Evolutionary conservation across 192 early-diverging fungal genomes (phyloP), one percentile per base, ranked within the genome.

Genomic region (Oehlia diaphana): DNA sequence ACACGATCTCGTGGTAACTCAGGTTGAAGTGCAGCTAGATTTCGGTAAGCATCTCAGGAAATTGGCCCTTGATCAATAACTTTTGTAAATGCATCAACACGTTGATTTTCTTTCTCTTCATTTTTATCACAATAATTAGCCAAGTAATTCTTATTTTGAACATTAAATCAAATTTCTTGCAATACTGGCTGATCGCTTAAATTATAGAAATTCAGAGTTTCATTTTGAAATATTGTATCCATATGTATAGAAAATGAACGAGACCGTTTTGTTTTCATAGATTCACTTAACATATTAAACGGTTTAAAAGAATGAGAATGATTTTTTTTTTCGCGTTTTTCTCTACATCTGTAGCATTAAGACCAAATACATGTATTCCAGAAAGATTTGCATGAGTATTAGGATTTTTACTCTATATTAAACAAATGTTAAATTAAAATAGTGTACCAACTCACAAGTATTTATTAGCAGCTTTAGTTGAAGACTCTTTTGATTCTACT

Each of bases 391-490:
- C 16, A 63, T 23, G 62, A 63, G 62, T 63, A 63, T 63, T 63
- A 31, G 64, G 64, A 66, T 33, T 66, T 66, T 31, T 66, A 5
- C 31, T 66, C 64, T 66, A 66, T 66, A 9, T 66, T 35, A 66
- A 66, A 28, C 2, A 31, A 66, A 66, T 66, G 31, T 31, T 66
- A 66, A 28, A 31, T 31, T 28, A 9, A 31, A 66, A 66, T 33
- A 35, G 3, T 31, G 2, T 13, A 28, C 31, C 26, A 66, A 66
- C 64, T 33, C 31, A 1, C 31, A 66, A 33, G 31, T 66, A 66
- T 66, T 66, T 31, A 66, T 26, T 66, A 7, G 64, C 28, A 66
- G 28, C 64, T 31, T 66, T 66, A 66, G 64, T 66, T 12, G 6
- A 12, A 31, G 26, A 66, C 31, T 66, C 26, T 4, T 31, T 66